Evolutionary conservation across 805 yeast species (phyloP).

Genomic region (Candida ortonii): DNA sequence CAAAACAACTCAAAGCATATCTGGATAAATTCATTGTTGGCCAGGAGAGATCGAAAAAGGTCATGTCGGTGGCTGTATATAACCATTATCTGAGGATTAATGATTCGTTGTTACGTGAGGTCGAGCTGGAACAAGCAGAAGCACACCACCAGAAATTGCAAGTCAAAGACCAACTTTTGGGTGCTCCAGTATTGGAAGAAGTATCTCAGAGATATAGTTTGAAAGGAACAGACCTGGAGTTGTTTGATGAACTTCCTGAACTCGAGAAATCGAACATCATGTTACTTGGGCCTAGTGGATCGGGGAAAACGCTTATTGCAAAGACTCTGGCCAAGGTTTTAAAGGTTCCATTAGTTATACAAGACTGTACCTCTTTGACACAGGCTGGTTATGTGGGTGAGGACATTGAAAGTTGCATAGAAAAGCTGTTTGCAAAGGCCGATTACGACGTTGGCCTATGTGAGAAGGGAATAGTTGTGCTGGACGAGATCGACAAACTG

Average conservation of each 20-base stretch:
- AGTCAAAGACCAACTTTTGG: slow-evolving; percentile 7
- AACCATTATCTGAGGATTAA: slow-evolving; percentile 52
- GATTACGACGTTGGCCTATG: slow-evolving; percentile 50
- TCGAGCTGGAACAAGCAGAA: slow-evolving; percentile 8
- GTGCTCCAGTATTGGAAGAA: slow-evolving; percentile 10
- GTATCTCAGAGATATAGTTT: slow-evolving; percentile 2
- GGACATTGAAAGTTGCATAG: slow-evolving; percentile 57
- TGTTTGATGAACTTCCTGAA: slow-evolving; percentile 38
- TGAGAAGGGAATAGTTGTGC: slow-evolving; percentile 56
- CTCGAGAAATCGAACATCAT: slow-evolving; percentile 55
- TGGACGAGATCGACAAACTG: slow-evolving; percentile 59
- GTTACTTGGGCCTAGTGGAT: slow-evolving; percentile 59
- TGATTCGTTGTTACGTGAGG: slow-evolving; percentile 29
- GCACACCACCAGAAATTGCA: slow-evolving; percentile 5
- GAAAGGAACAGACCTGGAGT: slow-evolving; percentile 24
- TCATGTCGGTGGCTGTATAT: slow-evolving; percentile 59
- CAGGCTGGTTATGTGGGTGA: slow-evolving; percentile 68
- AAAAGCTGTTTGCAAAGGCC: slow-evolving; percentile 47
- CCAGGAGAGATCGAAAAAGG: slow-evolving; percentile 53
- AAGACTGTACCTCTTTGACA: slow-evolving; percentile 60
- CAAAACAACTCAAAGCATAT: slow-evolving; percentile 41
- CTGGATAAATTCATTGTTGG: slow-evolving; percentile 55
- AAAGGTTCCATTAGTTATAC: slow-evolving; percentile 56
- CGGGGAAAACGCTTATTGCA: slow-evolving; percentile 59
- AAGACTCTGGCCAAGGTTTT: slow-evolving; percentile 49